Evolutionary conservation across 2,329 filamentous ascomycete species (phyloP).

Genomic region (Epichloe typhina): DNA sequence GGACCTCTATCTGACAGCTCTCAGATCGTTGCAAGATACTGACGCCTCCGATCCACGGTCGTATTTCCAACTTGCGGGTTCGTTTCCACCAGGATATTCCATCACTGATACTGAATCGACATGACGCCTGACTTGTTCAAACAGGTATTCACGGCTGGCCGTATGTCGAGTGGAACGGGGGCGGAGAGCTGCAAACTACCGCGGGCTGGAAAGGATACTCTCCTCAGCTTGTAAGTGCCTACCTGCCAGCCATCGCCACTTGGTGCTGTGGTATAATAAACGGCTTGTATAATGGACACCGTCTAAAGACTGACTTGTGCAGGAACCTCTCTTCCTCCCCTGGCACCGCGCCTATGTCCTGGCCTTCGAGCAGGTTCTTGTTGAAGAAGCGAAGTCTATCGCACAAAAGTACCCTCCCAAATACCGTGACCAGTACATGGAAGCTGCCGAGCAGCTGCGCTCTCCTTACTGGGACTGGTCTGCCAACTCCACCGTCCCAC

Average conservation of each 20-base stretch:
- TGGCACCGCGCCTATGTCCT: constrained; percentile 45
- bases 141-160: constrained; percentile 30
- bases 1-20: constrained; percentile 36
- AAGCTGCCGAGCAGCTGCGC: constrained; percentile 33
- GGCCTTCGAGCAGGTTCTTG: constrained; percentile 44
- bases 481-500: constrained; percentile 27
- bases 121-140: constrained; percentile 1
- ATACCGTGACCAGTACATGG: constrained; percentile 23
- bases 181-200: constrained; percentile 15
- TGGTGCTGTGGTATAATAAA: no score
- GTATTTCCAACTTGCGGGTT: constrained; percentile 38
- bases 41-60: constrained; percentile 30
- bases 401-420: constrained; percentile 28
- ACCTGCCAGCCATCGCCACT: no score
- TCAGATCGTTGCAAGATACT: constrained; percentile 28
- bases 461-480: constrained; percentile 45
- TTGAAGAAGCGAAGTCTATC: constrained; percentile 30
- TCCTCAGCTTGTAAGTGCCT: constrained; percentile 29
- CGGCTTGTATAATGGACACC: not conserved
- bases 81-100: constrained; percentile 1
- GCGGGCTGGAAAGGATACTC: constrained; percentile 29
- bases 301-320: not conserved
- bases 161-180: constrained; percentile 28
- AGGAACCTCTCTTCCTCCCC: constrained; percentile 36
- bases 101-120: not conserved